Evolutionary conservation across 1,284 basidiomycete species (phyloP), one percentile per base, ranked within the genome.

Genomic region (Cryptococcus maquisensis): DNA sequence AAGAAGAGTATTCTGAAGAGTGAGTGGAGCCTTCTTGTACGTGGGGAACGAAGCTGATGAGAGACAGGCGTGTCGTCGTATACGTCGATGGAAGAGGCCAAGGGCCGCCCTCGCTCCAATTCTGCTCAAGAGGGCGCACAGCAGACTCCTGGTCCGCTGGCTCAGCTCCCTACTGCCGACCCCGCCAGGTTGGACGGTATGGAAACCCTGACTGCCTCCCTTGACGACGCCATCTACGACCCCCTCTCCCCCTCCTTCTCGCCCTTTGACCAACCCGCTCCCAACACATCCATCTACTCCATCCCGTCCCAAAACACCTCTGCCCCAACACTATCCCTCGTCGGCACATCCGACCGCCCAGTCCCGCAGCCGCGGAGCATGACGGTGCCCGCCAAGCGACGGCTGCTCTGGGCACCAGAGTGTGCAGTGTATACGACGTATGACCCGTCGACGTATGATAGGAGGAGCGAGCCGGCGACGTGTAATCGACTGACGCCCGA

Each of bases 381-480:
- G 69, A 72, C 72, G 18, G 71, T 57, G 1, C 71, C 71, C 1
- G 58, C 52, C 18, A 54, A 60, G 13, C 91, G 89, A 74, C 80
- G 83, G 48, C 77, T 97, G 37, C 82, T 87, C 51, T 98, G 97
- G 78, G 93, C 94, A 32, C 87, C 84, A 45, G 93, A 92, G 71
- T 79, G 96, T 68, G 90, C 89, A 35, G 90, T 97, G 49, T 97
- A 98, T 71, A 90, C 93, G 73, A 98, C 95, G 7, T 98, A 97
- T 81, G 86, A 91, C 42, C 78, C 90, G 10, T 81, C 82, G 41
- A 86, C 93, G 53, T 98, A 98, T 76, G 95, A 98, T 76, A 82
- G 95, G 51, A 81, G 93, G 60, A 93, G 90, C 65, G 95, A 97
- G 76, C 91, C 91, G 26, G 94, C 93, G 45, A 98, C 95, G 20